phyloP scores from a whole-genome alignment of 2,329 filamentous ascomycete species.

The Alternaria brassicae region DNA sequence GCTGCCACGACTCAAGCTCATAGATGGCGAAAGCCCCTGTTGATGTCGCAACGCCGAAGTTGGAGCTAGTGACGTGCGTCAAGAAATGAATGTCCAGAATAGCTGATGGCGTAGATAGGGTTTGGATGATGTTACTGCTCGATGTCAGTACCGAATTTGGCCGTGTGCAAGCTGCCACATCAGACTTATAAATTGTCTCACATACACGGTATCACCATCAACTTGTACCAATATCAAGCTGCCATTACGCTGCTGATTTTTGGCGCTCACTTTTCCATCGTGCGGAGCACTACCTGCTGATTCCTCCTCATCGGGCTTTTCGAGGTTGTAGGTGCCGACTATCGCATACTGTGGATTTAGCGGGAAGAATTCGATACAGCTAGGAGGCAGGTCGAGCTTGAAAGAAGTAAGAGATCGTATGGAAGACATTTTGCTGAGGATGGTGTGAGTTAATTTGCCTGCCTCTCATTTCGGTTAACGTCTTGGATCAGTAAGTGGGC shows the following conservation, averaged over 20 bases:
- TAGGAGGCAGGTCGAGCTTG: constrained; percentile 72
- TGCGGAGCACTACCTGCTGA: constrained; percentile 27
- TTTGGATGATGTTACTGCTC: constrained; percentile 59
- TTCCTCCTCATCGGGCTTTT: constrained; percentile 54
- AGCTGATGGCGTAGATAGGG: constrained; percentile 70
- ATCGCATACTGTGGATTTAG: constrained; percentile 70
- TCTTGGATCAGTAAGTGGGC: too few species aligned
- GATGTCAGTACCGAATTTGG: not conserved
- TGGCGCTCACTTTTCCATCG: constrained; percentile 30
- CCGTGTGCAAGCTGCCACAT: not conserved
- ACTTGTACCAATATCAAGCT: constrained; percentile 73
- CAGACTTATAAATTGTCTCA: constrained; percentile 3
- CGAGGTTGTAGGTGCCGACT: constrained; percentile 83
- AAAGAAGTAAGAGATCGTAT: constrained; percentile 58
- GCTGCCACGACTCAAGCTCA: constrained; percentile 49
- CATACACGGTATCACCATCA: constrained; percentile 64
- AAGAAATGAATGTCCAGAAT: constrained; percentile 88
- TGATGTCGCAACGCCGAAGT: constrained; percentile 79
- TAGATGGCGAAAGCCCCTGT: constrained; percentile 74
- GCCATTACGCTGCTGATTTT: constrained; percentile 71
- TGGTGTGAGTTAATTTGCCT: constrained; percentile 9
- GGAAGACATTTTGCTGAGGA: constrained; percentile 35
- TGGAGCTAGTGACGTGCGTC: constrained; percentile 51
- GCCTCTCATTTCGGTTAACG: constrained; percentile 26
- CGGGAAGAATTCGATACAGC: constrained; percentile 78